Evolutionary conservation across 2,329 filamentous ascomycete genomes (phyloP).

Genomic region (Scytalidium lignicola): DNA sequence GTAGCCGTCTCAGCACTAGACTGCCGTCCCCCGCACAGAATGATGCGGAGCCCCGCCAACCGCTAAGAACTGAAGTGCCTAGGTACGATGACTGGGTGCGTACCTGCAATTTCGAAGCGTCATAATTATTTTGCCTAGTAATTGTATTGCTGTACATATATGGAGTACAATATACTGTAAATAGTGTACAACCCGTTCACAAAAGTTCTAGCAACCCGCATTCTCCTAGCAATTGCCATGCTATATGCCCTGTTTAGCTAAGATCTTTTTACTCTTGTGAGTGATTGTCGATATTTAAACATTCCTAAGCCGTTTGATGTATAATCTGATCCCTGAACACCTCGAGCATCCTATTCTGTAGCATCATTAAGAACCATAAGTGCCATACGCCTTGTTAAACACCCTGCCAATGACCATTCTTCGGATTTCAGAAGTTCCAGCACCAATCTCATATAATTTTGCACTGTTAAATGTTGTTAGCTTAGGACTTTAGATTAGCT

Average conservation of each 20-base stretch:
- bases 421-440: conserved; percentile 89
- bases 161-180: no score
- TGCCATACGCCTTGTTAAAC: not conserved
- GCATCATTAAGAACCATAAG: not conserved
- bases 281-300: no score
- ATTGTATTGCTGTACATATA: no score
- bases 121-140: no score
- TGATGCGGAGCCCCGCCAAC: not conserved
- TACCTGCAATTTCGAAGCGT: no score
- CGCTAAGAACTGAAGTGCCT: no score
- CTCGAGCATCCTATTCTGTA: not conserved
- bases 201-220: no score
- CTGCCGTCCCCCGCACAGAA: not conserved
- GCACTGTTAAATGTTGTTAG: conserved; percentile 42
- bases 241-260: no score
- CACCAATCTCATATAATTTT: conserved; percentile 91
- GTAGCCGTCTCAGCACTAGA: not conserved
- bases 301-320: not conserved
- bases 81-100: no score
- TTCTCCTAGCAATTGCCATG: no score
- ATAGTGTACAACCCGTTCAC: no score
- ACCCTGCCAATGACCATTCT: conserved; percentile 79
- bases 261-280: no score
- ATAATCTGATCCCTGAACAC: not conserved
- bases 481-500: not conserved